Evolutionary conservation across 768 basidiomycete species (phyloP), one percentile per base, ranked within the genome.

Genomic region (Boletus barrowsii): DNA sequence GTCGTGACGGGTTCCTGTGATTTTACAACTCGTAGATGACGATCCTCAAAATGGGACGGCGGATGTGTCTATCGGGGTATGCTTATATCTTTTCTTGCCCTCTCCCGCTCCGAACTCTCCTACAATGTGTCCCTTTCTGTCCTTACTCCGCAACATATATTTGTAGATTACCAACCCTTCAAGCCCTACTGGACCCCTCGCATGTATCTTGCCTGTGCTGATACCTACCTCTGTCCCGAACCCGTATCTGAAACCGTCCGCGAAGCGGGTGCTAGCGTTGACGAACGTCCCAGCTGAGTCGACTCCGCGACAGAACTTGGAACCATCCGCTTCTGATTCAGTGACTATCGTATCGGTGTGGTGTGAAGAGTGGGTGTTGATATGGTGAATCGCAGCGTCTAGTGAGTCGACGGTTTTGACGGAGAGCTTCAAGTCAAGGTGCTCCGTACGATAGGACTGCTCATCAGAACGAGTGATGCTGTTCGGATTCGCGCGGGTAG

Each of bases 181-280:
- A 49, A 98, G 76, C 0, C 96, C 96, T 2, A 98, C 96, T 0
- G 97, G 97, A 4, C 97, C 97, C 40, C 96, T 79, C 15, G 97
- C 95, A 66, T 99, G 97, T 52, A 97, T 96, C 66, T 90, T 86
- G 1, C 96, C 95, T 0, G 97, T 99, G 68, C 89, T 90, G 64
- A 99, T 97, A 10, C 97, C 97, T 0, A 99, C 96, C 72, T 98
- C 97, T 5, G 97, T 95, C 3, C 97, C 97, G 60, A 97, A 94
- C 0, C 97, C 97, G 67, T 93, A 98, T 56, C 96, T 74, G 73
- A 95, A 97, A 13, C 97, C 96, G 70, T 99, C 97, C 0, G 95
- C 88, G 68, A 99, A 98, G 36, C 97, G 82, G 10, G 97, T 98
- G 65, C 89, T 93, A 8, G 95, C 95, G 63, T 99, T 98, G 55